phyloP scores from a whole-genome alignment of 495 filamentous ascomycete genomes.

The Penicillium turbatum region DNA sequence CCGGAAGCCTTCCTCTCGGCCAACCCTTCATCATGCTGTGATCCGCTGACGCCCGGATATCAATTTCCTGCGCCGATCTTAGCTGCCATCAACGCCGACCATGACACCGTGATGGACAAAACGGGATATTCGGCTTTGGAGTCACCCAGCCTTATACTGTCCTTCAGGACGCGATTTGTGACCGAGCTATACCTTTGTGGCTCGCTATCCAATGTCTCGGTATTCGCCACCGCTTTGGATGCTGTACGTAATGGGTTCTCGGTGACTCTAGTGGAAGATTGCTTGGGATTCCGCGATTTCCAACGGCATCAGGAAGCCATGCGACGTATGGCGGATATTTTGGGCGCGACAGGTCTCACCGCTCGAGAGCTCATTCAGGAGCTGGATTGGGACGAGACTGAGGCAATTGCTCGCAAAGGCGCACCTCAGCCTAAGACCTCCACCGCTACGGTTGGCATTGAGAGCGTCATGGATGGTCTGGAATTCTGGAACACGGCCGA shows the following conservation, averaged over 20 bases:
- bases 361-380: constrained; percentile 56
- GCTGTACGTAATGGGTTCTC: constrained; percentile 81
- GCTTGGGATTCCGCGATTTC: constrained; percentile 75
- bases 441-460: constrained; percentile 30
- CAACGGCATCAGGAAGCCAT: constrained; percentile 71
- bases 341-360: constrained; percentile 63
- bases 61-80: constrained; percentile 62
- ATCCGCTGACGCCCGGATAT: constrained; percentile 56
- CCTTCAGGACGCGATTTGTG: constrained; percentile 70
- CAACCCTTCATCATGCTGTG: constrained; percentile 53
- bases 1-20: constrained; percentile 62
- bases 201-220: constrained; percentile 79
- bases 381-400: constrained; percentile 45
- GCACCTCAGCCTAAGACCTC: constrained; percentile 15
- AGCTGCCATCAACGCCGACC: constrained; percentile 48
- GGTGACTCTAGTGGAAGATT: constrained; percentile 84
- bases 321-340: constrained; percentile 67
- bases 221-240: constrained; percentile 90
- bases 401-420: constrained; percentile 34
- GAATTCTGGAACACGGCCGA: constrained; percentile 22
- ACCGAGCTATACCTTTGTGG: constrained; percentile 93
- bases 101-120: constrained; percentile 72
- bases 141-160: constrained; percentile 63
- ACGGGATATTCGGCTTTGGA: constrained; percentile 86
- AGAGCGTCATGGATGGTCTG: constrained; percentile 37